Evolutionary conservation across 495 filamentous ascomycete species (phyloP), one percentile per base, ranked within the genome.

Genomic region (Aspergillus incahuasiensis): DNA sequence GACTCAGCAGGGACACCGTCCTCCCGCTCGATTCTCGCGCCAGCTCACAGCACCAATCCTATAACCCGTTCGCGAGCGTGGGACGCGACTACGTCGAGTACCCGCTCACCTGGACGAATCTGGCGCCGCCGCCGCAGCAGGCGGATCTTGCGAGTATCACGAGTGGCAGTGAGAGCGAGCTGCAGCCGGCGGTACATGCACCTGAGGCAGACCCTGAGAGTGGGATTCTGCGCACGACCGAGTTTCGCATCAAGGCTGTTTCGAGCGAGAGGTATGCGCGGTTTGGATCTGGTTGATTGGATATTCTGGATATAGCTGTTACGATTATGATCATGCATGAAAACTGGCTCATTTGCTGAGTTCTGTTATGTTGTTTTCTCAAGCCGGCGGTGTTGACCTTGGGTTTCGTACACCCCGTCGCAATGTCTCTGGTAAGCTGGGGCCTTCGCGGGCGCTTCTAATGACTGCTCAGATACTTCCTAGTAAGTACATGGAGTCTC

Each of bases 191-290:
- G 25, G 6, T 12, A 2, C 28, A 30, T 30, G 9, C 8, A 28
- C 25, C 25, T 3, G 7, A 16, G 32, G 52, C n/a, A 8, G 52
- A 35, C 28, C 2, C 13, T n/a, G 53, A 50, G n/a, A 41, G 11
- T 1, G 54, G 54, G 39, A 57, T 57, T 25, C n/a, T 57, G 54
- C 32, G 48, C 9, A 57, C 54, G 39, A 57, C 54, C 9, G 54
- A 57, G 39, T 44, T 51, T 41, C 47, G 34, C 9, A 40, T 50
- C 5, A 25, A 50, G 34, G 48, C 38, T 11, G 48, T 50, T 13
- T 30, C 45, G 24, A 16, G 12, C 8, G 5, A 5, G 2, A 24
- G 32, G 48, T 24, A 40, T 50, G 19, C 22, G 2, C 25, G 8
- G 3, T 28, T 4, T 28, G 8, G 25, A 8, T 34, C 32, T 35